Evolutionary conservation across 2,329 filamentous ascomycete genomes (phyloP).

Genomic region (Alternaria triticina): DNA sequence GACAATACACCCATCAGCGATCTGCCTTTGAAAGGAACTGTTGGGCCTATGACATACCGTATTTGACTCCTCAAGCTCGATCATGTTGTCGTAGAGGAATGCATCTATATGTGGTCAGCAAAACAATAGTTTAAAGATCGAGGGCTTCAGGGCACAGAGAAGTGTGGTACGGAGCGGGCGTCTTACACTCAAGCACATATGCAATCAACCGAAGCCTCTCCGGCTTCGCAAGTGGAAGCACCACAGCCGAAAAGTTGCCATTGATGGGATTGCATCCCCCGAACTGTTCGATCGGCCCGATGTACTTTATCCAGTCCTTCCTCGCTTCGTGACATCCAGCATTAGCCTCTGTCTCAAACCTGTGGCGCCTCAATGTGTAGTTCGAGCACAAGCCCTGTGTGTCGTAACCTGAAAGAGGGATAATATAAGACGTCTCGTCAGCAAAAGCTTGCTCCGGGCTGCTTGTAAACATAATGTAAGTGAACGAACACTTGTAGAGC

Average conservation of each 20-base stretch:
- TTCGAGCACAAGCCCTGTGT: not conserved
- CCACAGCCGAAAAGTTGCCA: not conserved
- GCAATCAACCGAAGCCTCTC: not conserved
- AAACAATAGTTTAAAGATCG: not conserved
- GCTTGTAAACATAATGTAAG: not conserved
- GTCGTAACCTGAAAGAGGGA: not conserved
- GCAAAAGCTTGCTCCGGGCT: not conserved
- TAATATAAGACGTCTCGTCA: not conserved
- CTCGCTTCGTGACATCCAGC: not conserved
- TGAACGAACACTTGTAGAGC: no score
- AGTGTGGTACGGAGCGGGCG: not conserved
- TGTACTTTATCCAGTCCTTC: slow-evolving; percentile 1
- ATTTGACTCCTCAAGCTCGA: not conserved
- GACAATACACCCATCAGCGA: not conserved
- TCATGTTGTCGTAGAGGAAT: not conserved
- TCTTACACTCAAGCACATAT: not conserved
- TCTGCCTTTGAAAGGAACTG: not conserved
- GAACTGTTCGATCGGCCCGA: not conserved
- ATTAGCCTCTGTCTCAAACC: not conserved
- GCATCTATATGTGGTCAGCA: not conserved
- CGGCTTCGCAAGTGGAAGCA: not conserved
- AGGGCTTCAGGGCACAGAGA: no score
- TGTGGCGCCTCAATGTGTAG: not conserved
- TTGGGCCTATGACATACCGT: not conserved
- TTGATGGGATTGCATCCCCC: slow-evolving; percentile 3